Base-by-base conservation (phyloP, 306 rosid genomes). In the Begonia loranthoides region DNA sequence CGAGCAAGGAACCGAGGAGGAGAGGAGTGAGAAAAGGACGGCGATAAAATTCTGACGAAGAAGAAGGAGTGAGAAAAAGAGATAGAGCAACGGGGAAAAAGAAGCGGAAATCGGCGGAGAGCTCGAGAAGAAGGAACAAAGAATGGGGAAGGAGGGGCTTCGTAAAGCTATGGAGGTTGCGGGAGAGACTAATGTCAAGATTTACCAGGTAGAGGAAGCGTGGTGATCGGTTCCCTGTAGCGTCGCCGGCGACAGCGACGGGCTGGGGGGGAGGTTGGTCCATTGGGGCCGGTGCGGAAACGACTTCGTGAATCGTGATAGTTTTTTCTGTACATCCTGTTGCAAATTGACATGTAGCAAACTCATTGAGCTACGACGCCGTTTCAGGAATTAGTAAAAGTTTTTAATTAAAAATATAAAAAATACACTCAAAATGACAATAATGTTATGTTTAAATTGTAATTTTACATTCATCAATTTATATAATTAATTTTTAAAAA, bases 41-140 rank as follows among this genome's bases (percentile, higher is more conserved):
- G 17, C 71, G 78, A 52, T 69, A 57, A 2, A 60, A 63, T 17
- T 33, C 6, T 12, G 76, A 65, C 54, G 57, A 22, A 13, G 76
- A 45, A 13, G 65, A 58, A 9, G 77, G 24, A 65, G 70, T 54
- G 15, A 74, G 62, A 64, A 56, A 69, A 70, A 75, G 71, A 3
- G 84, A 45, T 60, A 79, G 64, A 34, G 75, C 15, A 49, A 76
- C 55, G 5, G 93, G 93, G 69, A 83, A 74, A 76, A 67, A 67
- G 64, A 79, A 49, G 10, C 87, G 84, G 72, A 83, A 83, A 43
- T 83, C 93, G 49, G 87, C 87, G 10, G 70, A 43, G 58, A 71
- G 78, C 24, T 83, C 93, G 38, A 79, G 74, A 59, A 76, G 51
- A 41, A 73, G 69, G 22, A 87, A 66, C 54, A 76, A 15, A 11